A percentile compares a stretch with the other conserved stretches of the same genome.
phyloP scores from a whole-genome alignment of 2,329 filamentous ascomycete species.

The Pseudocercospora ulei region DNA sequence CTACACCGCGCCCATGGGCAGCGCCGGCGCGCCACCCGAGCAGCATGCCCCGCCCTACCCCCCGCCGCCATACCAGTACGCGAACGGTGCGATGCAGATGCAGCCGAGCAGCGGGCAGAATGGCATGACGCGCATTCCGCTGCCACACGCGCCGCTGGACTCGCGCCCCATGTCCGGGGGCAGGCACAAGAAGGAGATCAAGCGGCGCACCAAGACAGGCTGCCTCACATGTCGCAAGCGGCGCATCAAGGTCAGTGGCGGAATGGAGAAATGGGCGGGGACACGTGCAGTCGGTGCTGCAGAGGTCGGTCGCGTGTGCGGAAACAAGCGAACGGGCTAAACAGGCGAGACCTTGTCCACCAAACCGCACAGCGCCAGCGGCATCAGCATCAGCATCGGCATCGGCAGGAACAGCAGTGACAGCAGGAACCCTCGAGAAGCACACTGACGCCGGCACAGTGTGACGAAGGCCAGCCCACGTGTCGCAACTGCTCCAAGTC shows the following conservation, averaged over 20 bases:
- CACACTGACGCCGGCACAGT: conserved; percentile 49
- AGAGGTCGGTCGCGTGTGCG: conserved; percentile 14
- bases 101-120: conserved; percentile 24
- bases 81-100: conserved; percentile 24
- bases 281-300: conserved; percentile 9
- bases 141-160: conserved; percentile 42
- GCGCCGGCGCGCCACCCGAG: conserved; percentile 19
- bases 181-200: conserved; percentile 63
- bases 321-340: conserved; percentile 14
- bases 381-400: not conserved
- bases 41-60: conserved; percentile 24
- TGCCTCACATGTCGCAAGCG: conserved; percentile 51
- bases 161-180: conserved; percentile 49
- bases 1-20: conserved; percentile 20
- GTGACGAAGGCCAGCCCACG: conserved; percentile 86
- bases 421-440: no score
- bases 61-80: conserved; percentile 24
- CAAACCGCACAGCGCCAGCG: conserved; percentile 1
- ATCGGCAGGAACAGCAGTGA: not conserved
- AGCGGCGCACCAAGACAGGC: conserved; percentile 52
- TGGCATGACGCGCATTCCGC: conserved; percentile 45
- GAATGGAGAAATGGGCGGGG: not conserved
- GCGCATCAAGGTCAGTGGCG: conserved; percentile 58
- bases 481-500: conserved; percentile 87
- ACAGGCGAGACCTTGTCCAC: conserved; percentile 19